These are phyloP conservation scores for Diaporthe australafricana DNA, from an alignment of 2,329 filamentous ascomycete genomes.

Conservation along the genomic window DNA sequence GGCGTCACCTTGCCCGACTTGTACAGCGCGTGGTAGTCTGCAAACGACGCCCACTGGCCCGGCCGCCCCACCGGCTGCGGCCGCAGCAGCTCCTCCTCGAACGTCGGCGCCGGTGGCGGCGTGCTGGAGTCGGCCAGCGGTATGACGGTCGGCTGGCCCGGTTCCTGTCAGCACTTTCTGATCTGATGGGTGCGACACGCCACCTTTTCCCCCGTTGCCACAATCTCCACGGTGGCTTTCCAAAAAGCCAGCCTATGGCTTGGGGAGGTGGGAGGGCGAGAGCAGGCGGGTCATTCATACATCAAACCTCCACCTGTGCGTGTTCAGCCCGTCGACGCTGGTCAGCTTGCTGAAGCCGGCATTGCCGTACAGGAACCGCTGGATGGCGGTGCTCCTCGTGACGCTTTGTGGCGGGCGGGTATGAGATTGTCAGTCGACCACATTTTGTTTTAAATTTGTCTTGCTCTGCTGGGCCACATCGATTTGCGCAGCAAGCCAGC, in stretches of 20 bases:
- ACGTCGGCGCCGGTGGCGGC: slow-evolving; percentile 47
- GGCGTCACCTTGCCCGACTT: slow-evolving; percentile 77
- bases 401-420: slow-evolving; percentile 56
- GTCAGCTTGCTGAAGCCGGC: slow-evolving; percentile 65
- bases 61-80: slow-evolving; percentile 54
- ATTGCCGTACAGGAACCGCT: slow-evolving; percentile 77
- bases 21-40: slow-evolving; percentile 84
- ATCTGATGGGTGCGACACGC: neutral
- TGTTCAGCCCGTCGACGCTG: slow-evolving; percentile 57
- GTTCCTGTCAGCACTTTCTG: slow-evolving; percentile 15
- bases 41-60: slow-evolving; percentile 74
- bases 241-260: too few species aligned
- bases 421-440: slow-evolving; percentile 4
- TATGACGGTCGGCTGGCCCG: slow-evolving; percentile 65
- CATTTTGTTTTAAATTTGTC: neutral
- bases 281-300: slow-evolving; percentile 49
- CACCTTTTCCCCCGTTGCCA: neutral
- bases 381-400: slow-evolving; percentile 68
- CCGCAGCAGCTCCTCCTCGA: slow-evolving; percentile 55
- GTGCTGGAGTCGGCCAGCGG: slow-evolving; percentile 55
- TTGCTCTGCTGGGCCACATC: neutral
- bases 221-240: too few species aligned
- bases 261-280: neutral
- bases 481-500: neutral
- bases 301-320: slow-evolving; percentile 59